Evolutionary conservation across 2,329 filamentous ascomycete species (phyloP).

Genomic region (Fusarium paranaense): DNA sequence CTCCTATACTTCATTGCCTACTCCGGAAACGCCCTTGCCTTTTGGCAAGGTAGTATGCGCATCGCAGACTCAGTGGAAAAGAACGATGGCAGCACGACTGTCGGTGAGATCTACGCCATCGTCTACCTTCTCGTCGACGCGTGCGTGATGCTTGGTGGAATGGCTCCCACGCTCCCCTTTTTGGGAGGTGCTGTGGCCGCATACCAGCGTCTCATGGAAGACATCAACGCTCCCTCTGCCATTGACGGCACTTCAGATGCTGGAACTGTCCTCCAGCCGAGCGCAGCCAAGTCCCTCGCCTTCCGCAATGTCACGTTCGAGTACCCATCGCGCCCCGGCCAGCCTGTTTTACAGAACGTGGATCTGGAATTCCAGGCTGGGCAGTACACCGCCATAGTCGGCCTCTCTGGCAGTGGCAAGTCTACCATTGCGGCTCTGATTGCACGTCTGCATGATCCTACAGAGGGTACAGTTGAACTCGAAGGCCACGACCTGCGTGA

Average conservation of each 20-base stretch:
- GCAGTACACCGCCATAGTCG: slow-evolving; percentile 66
- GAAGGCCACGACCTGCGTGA: slow-evolving; percentile 59
- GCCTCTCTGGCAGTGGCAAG: slow-evolving; percentile 67
- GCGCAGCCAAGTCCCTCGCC: slow-evolving; percentile 49
- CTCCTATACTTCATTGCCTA: slow-evolving; percentile 75
- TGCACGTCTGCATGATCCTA: slow-evolving; percentile 68
- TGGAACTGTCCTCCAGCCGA: slow-evolving; percentile 55
- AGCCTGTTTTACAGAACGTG: slow-evolving; percentile 56
- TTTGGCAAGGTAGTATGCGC: slow-evolving; percentile 72
- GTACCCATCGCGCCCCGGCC: slow-evolving; percentile 56
- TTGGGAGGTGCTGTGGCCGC: slow-evolving; percentile 68
- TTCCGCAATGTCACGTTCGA: slow-evolving; percentile 57
- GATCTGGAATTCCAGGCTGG: slow-evolving; percentile 59
- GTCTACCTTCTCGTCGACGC: slow-evolving; percentile 72
- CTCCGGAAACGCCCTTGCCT: slow-evolving; percentile 73
- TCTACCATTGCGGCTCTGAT: slow-evolving; percentile 66
- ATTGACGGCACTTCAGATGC: slow-evolving; percentile 57
- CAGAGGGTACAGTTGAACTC: slow-evolving; percentile 57
- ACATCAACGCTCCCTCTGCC: slow-evolving; percentile 63
- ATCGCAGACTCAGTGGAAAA: slow-evolving; percentile 54
- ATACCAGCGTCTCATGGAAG: slow-evolving; percentile 66
- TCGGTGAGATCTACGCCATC: slow-evolving; percentile 56
- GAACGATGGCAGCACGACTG: slow-evolving; percentile 48
- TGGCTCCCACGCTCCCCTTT: slow-evolving; percentile 71
- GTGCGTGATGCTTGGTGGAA: slow-evolving; percentile 70